Evolutionary conservation across 805 yeast genomes (phyloP).

Genomic region (Starmerella sirachaensis): DNA sequence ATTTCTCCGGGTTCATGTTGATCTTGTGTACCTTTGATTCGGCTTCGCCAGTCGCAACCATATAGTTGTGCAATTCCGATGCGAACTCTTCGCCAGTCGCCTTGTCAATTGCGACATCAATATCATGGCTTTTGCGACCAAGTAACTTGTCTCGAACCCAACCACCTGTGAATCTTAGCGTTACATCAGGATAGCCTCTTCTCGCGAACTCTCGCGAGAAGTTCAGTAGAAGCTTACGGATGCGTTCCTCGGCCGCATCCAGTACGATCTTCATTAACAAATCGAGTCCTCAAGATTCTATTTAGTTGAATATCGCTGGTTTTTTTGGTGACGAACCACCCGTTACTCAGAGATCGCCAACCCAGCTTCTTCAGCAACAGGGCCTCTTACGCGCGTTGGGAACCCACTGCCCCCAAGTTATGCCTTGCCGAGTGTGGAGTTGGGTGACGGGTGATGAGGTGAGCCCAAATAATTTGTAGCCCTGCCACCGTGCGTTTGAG

Average conservation of each 20-base stretch:
- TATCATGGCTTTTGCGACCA: conserved; percentile 68
- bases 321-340: too few relatives aligned
- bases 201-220: conserved; percentile 24
- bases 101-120: conserved; percentile 81
- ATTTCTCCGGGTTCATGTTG: conserved; percentile 85
- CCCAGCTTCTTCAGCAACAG: too few relatives aligned
- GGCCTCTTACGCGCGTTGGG: too few relatives aligned
- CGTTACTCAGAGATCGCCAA: too few relatives aligned
- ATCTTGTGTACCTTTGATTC: conserved; percentile 53
- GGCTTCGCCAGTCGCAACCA: conserved; percentile 22
- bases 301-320: too few relatives aligned
- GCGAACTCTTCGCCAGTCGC: conserved; percentile 85
- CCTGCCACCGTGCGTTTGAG: too few relatives aligned
- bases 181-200: conserved; percentile 28
- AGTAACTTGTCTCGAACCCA: conserved; percentile 95
- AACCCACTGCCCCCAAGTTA: too few relatives aligned
- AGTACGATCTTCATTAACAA: conserved; percentile 21
- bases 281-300: too few relatives aligned
- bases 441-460: too few relatives aligned
- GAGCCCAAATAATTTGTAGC: too few relatives aligned
- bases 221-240: conserved; percentile 26
- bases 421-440: too few relatives aligned
- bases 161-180: conserved; percentile 83
- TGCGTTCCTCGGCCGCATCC: conserved; percentile 25
- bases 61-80: conserved; percentile 42